Evolutionary conservation across 1,284 basidiomycete genomes (phyloP).

Genomic region (Xerocomus tenax): DNA sequence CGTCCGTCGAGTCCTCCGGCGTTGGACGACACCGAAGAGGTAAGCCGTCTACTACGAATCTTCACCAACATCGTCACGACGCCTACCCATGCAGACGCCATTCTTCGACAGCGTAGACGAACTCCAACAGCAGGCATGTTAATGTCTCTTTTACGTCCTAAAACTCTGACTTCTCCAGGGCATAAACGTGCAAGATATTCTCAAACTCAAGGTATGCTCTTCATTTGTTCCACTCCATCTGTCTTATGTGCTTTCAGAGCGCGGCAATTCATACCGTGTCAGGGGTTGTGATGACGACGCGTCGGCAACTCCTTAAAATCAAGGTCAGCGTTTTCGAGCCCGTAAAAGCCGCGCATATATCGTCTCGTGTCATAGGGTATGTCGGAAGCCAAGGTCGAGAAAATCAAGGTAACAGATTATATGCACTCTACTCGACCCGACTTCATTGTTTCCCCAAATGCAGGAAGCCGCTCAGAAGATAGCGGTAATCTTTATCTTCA

Average conservation of each 20-base stretch:
- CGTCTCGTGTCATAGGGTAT: slow-evolving; percentile 47
- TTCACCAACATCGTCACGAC: not conserved
- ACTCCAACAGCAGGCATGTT: slow-evolving; percentile 75
- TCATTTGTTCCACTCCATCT: not conserved
- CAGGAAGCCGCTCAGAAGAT: slow-evolving; percentile 84
- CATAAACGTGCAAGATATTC: slow-evolving; percentile 88
- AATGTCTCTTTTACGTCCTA: not conserved
- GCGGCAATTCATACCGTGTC: slow-evolving; percentile 72
- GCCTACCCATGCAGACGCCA: slow-evolving; percentile 34
- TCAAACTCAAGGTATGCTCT: slow-evolving; percentile 71
- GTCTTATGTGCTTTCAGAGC: slow-evolving; percentile 35
- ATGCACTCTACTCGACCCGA: slow-evolving; percentile 17
- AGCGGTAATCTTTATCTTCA: slow-evolving; percentile 38
- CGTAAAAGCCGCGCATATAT: slow-evolving; percentile 5
- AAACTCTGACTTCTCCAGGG: slow-evolving; percentile 45
- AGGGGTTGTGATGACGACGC: slow-evolving; percentile 78
- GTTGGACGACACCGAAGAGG: slow-evolving; percentile 41
- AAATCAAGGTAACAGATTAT: slow-evolving; percentile 65
- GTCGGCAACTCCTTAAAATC: slow-evolving; percentile 81
- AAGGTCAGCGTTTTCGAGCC: slow-evolving; percentile 49
- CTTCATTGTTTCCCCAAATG: not conserved
- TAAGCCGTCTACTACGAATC: slow-evolving; percentile 10
- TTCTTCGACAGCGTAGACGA: slow-evolving; percentile 80
- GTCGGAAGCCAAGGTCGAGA: slow-evolving; percentile 90
- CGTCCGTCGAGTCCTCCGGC: slow-evolving; percentile 33